Base-by-base conservation (phyloP, 176 grass and related monocot genomes). In the Cenchrus fungigraminus region DNA sequence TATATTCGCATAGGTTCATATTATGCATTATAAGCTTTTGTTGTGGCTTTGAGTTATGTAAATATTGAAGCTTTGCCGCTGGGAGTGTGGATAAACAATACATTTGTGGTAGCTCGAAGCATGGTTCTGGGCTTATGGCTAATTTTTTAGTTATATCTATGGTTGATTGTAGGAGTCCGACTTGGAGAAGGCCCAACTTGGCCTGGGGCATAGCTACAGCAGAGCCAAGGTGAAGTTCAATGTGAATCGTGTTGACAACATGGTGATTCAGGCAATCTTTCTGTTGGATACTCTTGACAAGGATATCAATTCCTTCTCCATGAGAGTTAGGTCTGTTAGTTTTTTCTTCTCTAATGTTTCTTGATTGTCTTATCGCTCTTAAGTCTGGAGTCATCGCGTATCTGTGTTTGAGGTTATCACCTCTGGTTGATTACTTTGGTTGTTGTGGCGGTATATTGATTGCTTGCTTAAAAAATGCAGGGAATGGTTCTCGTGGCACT, bases 181-280 rank as follows among this genome's bases (percentile, higher is more conserved):
- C 66, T 87, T 93, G 69, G 85, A 91, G 59, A 94, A 91, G 86
- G 81, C 91, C 16, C 94, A 94, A 53, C 87, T 92, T 4, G 87
- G 89, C 34, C 83, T 97, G 20, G 94, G 78, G 17, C 94, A 94
- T 61, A 94, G 91, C 73, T 97, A 94, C 72, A 94, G 89, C 79
- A 88, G 94, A 76, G 94, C 91, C 11, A 97, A 97, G 89, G 91
- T 94, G 15, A 97, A 97, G 87, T 97, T 94, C 81, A 97, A 95
- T 86, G 92, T 95, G 64, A 97, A 93, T 55, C 86, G 88, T 52
- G 90, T 94, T 16, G 95, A 91, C 83, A 95, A 97, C 84, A 97
- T 97, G 95, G 92, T 97, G 31, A 97, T 97, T 78, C 94, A 97
- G 53, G 91, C 94, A 37, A 97, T 97, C 62, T 97, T 97, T 69